Base-by-base conservation (phyloP, 352 stramenopile species). In the Globisporangium megalacanthum region DNA sequence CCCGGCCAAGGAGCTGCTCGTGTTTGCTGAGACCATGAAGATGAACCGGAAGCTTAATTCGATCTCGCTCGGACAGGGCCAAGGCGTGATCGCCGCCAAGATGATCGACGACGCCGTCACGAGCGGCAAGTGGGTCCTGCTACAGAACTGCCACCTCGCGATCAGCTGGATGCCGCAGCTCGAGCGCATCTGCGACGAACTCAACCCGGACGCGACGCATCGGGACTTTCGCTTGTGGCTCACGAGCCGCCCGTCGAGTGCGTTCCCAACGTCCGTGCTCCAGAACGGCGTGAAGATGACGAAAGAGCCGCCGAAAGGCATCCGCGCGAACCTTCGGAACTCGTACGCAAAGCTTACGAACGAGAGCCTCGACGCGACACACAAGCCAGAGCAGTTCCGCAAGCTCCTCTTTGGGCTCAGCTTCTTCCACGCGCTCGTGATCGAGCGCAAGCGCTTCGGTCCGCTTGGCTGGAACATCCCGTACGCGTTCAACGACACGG, bases 271-370 rank as follows among this genome's bases (percentile, higher is more conserved):
- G 2, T 90, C 79, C 6, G 85, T 98, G 39, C 79, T 97, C 13
- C 91, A 97, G 59, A 95, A 93, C 47, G 83, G 88, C 8, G 88
- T 97, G 10, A 97, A 97, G 67, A 97, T 97, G 86, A 98, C 92
- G 5, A 97, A 97, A 49, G 91, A 97, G 63, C 89, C 91, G 17
- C 91, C 91, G 1, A 97, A 95, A 52, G 91, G 90, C 19, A 73
- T 97, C 41, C 70, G 82, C 35, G 86, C 89, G 9, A 97, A 97
- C 64, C 69, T 97, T 35, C 90, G 89, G 49, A 89, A 81, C 61
- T 88, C 84, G 19, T 97, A 97, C 68, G 93, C 86, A 64, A 97
- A 96, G 66, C 68, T 97, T 22, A 88, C 92, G 45, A 89, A 95
- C 48, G 78, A 91, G 52, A 86, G 39, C 31, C 49, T 66, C 29